Evolutionary conservation across 202 grass and related monocot species (phyloP).

Genomic region (Setaria viridis): DNA sequence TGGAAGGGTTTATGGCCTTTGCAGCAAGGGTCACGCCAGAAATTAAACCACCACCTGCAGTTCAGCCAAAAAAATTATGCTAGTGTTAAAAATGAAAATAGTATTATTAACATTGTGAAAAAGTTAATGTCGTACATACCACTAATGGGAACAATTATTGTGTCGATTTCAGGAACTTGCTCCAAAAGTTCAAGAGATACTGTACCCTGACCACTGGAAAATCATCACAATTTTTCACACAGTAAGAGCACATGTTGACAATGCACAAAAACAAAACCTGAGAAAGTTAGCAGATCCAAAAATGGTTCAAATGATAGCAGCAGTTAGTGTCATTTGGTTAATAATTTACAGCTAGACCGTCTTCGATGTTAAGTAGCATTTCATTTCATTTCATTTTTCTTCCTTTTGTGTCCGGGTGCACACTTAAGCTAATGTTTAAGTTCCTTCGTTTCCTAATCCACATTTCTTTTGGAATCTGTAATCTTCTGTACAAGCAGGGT

Average conservation of each 20-base stretch:
- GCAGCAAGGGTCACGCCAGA: slow-evolving; percentile 88
- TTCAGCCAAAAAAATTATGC: slow-evolving; percentile 15
- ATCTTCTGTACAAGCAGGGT: neutral
- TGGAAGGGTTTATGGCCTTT: slow-evolving; percentile 88
- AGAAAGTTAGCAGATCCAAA: neutral
- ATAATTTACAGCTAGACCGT: neutral
- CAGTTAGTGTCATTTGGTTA: neutral
- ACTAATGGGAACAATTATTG: slow-evolving; percentile 91
- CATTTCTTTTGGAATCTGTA: neutral
- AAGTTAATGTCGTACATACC: slow-evolving; percentile 51
- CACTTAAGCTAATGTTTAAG: neutral
- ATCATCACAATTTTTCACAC: slow-evolving; percentile 31
- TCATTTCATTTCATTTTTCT: neutral
- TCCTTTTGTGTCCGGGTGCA: neutral
- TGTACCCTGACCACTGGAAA: slow-evolving; percentile 91
- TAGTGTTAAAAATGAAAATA: slow-evolving; percentile 20
- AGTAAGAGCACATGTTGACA: slow-evolving; percentile 4
- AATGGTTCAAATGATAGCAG: neutral
- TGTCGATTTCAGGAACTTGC: slow-evolving; percentile 72
- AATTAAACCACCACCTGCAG: slow-evolving; percentile 83
- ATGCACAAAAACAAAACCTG: neutral
- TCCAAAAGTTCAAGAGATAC: slow-evolving; percentile 86
- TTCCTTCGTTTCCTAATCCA: neutral
- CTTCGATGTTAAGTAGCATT: neutral
- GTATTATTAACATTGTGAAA: neutral